Percentiles rank a stretch among this genome's conserved stretches.
phyloP scores from a whole-genome alignment of 2,329 filamentous ascomycete species.

The Fusarium sacchari region DNA sequence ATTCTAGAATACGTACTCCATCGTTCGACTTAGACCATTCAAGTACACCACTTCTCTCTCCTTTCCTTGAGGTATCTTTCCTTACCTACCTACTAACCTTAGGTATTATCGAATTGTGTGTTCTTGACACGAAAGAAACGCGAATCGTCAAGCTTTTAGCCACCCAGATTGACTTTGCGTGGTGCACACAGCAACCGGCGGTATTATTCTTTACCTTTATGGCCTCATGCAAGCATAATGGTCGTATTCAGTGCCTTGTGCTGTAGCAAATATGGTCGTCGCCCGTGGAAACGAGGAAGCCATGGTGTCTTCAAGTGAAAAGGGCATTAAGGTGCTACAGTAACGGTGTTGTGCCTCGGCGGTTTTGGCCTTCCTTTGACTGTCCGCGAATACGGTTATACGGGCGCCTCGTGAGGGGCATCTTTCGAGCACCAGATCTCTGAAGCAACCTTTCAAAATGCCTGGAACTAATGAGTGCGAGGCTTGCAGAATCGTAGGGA shows the following conservation, averaged over 20 bases:
- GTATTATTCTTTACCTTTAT: not conserved
- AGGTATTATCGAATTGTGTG: not conserved
- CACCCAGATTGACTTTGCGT: no score
- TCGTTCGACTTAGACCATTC: not conserved
- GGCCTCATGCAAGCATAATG: slow-evolving; percentile 1
- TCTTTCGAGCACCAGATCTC: not conserved
- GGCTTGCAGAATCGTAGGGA: not conserved
- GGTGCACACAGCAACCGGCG: not conserved
- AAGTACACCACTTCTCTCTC: not conserved
- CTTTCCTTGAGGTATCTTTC: not conserved
- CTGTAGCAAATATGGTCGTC: slow-evolving; percentile 5
- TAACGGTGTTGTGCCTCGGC: not conserved
- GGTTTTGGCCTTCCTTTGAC: not conserved
- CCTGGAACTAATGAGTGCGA: not conserved
- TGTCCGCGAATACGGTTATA: not conserved
- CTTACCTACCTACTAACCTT: not conserved
- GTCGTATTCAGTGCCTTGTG: not conserved
- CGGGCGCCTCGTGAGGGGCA: slow-evolving; percentile 17
- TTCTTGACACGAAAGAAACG: not conserved
- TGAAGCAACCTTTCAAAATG: not conserved
- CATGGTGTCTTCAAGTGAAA: not conserved
- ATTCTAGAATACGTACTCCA: not conserved
- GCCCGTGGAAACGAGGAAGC: not conserved
- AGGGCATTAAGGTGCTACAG: not conserved
- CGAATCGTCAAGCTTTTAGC: no score